These are phyloP conservation scores for Xerocomus brunneocitrinus DNA, from an alignment of 768 basidiomycete genomes.

Conservation along the genomic window DNA sequence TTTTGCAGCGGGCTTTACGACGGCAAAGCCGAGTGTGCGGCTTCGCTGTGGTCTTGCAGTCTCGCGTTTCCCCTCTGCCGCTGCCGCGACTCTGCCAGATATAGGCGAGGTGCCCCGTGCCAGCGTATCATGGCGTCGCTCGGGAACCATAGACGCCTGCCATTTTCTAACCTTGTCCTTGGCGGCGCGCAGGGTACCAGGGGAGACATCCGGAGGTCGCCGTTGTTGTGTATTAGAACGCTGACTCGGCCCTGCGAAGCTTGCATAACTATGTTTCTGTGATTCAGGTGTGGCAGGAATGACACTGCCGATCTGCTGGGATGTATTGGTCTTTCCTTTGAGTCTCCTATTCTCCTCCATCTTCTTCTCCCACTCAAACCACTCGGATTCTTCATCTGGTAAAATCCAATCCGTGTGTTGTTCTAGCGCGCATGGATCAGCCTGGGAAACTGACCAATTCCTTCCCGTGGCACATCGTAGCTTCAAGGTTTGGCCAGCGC, in stretches of 20 bases:
- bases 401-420: conserved; percentile 32
- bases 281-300: conserved; percentile 5
- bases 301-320: conserved; percentile 4
- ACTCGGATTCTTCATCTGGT: conserved; percentile 46
- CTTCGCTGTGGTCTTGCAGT: conserved; percentile 12
- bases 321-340: conserved; percentile 13
- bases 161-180: conserved; percentile 35
- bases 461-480: conserved; percentile 39
- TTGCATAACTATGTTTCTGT: background rate
- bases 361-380: conserved; percentile 43
- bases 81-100: conserved; percentile 1
- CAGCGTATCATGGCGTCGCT: conserved; percentile 9
- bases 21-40: conserved; percentile 39
- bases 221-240: conserved; percentile 2
- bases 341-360: conserved; percentile 17
- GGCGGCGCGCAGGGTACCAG: conserved; percentile 25
- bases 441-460: conserved; percentile 20
- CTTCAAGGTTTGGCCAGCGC: conserved; percentile 37
- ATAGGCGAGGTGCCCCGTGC: background rate
- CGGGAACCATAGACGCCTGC: conserved; percentile 29
- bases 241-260: background rate
- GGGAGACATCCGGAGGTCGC: conserved; percentile 17
- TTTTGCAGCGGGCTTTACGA: conserved; percentile 36
- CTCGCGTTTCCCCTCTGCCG: conserved; percentile 15
- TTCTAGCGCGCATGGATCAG: conserved; percentile 20